phyloP scores from a whole-genome alignment of 164 flowering plant species.

The Nymphaea colorata region DNA sequence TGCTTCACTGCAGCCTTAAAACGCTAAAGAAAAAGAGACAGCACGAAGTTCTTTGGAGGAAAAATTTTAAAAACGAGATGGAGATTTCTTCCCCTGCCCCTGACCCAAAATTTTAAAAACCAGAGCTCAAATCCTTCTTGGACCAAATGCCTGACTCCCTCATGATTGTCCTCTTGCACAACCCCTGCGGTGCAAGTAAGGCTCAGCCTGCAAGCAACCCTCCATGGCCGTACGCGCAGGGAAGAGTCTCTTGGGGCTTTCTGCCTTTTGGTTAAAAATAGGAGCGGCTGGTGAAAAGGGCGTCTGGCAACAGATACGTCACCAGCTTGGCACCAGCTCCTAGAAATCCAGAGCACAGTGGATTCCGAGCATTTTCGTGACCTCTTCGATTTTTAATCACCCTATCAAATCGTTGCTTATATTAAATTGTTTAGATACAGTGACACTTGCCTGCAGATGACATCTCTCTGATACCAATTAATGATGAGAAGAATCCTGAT shows the following conservation, averaged over 20 bases:
- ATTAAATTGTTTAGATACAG: neutral
- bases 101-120: neutral
- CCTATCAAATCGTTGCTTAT: neutral
- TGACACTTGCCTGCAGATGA: neutral
- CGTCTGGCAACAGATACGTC: neutral
- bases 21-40: neutral
- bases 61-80: no score
- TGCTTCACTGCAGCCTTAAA: neutral
- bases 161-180: slow-evolving; percentile 18
- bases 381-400: neutral
- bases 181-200: slow-evolving; percentile 13
- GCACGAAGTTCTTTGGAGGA: no score
- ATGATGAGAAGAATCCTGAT: no score
- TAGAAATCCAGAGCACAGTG: neutral
- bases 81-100: neutral
- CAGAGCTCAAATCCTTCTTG: slow-evolving; percentile 10
- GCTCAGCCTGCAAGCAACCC: slow-evolving; percentile 11
- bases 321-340: neutral
- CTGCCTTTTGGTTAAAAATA: neutral
- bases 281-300: neutral
- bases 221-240: neutral
- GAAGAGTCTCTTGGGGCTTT: neutral
- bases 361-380: neutral
- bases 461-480: no score
- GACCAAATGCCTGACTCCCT: slow-evolving; percentile 7